These are phyloP conservation scores for Mortierella sp. DNA, from an alignment of 371 early-diverging fungal species.

Conservation along the genomic window DNA sequence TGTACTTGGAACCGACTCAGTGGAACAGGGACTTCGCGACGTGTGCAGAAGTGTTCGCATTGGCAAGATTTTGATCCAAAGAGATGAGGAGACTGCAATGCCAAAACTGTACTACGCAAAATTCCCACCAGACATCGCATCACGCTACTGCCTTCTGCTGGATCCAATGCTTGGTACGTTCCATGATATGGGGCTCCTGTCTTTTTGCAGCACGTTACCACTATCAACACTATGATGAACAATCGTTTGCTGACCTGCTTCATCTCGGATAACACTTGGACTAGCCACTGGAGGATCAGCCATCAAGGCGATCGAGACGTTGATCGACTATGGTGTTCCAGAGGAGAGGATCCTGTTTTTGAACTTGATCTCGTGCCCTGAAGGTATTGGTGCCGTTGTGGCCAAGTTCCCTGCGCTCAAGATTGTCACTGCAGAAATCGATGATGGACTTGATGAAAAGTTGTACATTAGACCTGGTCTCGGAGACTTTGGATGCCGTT, in stretches of 20 bases:
- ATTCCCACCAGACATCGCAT: constrained; percentile 87
- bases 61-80: constrained; percentile 94
- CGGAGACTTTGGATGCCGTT: constrained; percentile 90
- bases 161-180: constrained; percentile 93
- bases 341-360: constrained; percentile 88
- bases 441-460: constrained; percentile 81
- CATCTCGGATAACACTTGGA: neutral
- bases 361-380: constrained; percentile 84
- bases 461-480: constrained; percentile 94
- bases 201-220: too few species aligned
- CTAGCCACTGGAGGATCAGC: constrained; percentile 96
- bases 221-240: neutral
- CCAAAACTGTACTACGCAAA: constrained; percentile 94
- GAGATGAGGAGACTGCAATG: constrained; percentile 92
- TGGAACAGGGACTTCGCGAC: constrained; percentile 93
- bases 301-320: constrained; percentile 89
- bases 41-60: constrained; percentile 92
- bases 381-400: constrained; percentile 84
- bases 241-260: neutral
- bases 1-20: constrained; percentile 5
- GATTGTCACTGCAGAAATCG: constrained; percentile 88
- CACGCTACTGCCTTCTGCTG: constrained; percentile 85
- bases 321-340: constrained; percentile 85
- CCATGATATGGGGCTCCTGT: too few species aligned
- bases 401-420: constrained; percentile 80